Base-by-base conservation (phyloP, 2,329 filamentous ascomycete species). In the Alternaria gansuensis region DNA sequence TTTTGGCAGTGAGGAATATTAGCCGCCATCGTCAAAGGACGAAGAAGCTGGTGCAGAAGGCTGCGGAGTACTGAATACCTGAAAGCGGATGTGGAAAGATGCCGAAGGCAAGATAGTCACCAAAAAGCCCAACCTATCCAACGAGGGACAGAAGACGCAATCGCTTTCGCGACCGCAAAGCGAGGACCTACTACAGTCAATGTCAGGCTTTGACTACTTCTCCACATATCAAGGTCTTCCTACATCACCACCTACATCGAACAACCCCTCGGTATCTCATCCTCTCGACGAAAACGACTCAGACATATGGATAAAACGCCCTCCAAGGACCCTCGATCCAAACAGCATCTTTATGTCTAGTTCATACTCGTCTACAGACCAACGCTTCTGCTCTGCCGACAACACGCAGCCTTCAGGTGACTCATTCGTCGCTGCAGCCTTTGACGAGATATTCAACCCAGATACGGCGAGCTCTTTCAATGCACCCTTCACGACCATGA, bases 401-500 rank as follows among this genome's bases (percentile, higher is more conserved):
- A 66, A 64, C 57, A 66, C 65, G 46, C 75, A 64, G 37, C 65
- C 73, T 52, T 71, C 74, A 63, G 62, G 70, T 41, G 66, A 69
- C 23, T 43, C 66, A 11, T 67, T 73, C 9, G 51, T 58, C 28
- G 48, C 65, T 28, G 59, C 66, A 57, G 43, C 63, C 46, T 64
- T 71, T 64, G 83, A 85, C 51, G 83, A 87, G 50, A 80, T 84
- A 33, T 87, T 88, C 66, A 83, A 83, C 56, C 82, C 85, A 43
- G 86, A 88, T 67, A 88, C 86, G 51, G 85, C 86, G 29, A 86
- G 82, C 66, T 87, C 85, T 0, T 88, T 88, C 69, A 88, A 88
- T 54, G 86, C 87, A 76, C 86, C 86, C 5, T 88, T 87, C 70
- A 87, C 86, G 2, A 87, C 86, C 1, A 85, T 85, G 59, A 80